Conservation (phyloP, 139 green algal genomes). For the Bryopsis sp. region DNA sequence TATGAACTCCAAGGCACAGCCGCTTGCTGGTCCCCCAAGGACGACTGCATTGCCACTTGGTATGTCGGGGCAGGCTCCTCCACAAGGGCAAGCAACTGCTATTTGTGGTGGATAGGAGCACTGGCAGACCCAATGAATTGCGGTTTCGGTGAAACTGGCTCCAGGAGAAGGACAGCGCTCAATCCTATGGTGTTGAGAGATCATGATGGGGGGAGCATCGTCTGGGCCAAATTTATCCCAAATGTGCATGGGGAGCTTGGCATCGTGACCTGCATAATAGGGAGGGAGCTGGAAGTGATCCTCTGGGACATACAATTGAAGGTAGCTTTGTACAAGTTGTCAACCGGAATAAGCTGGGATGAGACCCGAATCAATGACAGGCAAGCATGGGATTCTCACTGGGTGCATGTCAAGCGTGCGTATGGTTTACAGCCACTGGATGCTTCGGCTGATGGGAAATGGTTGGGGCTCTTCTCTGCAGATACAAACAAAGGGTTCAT, state of each 20-base stretch:
- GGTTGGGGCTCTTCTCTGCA: neutral
- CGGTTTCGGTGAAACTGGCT: too few relatives aligned
- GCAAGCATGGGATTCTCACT: slow-evolving; percentile 4
- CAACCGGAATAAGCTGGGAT: neutral
- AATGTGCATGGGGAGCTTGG: too few relatives aligned
- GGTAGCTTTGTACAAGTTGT: slow-evolving; percentile 1
- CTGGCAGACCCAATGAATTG: too few relatives aligned
- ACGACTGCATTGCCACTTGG: slow-evolving; percentile 5
- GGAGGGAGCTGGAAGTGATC: neutral
- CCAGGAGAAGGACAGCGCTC: too few relatives aligned
- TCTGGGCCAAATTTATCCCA: too few relatives aligned
- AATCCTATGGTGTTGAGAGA: too few relatives aligned
- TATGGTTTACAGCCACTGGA: neutral
- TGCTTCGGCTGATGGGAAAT: neutral
- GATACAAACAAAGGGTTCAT: slow-evolving; percentile 5
- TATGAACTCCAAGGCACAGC: slow-evolving; percentile 13
- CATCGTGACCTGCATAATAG: neutral
- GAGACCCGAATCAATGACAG: neutral
- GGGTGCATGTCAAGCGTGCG: neutral
- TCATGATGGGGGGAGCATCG: too few relatives aligned
- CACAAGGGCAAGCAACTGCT: neutral
- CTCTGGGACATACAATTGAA: neutral
- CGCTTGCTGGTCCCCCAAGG: neutral
- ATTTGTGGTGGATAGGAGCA: neutral
- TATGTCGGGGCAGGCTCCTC: neutral